Evolutionary conservation across 805 yeast genomes (phyloP).

Genomic region (Kodamaea nitidulidarum): DNA sequence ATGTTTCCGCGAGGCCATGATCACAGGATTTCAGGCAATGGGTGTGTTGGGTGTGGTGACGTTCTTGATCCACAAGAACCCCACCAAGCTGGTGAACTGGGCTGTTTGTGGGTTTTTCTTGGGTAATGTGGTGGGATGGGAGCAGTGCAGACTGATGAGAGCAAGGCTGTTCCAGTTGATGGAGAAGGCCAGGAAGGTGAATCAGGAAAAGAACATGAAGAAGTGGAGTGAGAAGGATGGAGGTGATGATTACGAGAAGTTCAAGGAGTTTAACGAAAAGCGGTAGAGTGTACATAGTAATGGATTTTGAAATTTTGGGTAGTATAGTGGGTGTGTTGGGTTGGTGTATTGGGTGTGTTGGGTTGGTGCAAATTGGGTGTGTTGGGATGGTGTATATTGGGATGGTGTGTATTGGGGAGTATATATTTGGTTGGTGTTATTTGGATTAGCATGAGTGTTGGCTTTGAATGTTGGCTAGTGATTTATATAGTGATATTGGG

Average conservation of each 20-base stretch:
- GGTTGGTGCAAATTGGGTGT: no score
- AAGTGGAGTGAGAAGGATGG: constrained; percentile 23
- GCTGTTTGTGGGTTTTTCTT: constrained; percentile 71
- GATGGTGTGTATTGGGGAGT: no score
- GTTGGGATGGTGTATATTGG: no score
- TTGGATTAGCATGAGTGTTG: no score
- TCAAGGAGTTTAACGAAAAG: constrained; percentile 13
- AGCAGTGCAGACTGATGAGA: constrained; percentile 77
- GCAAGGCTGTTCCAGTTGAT: constrained; percentile 64
- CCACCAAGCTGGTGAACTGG: constrained; percentile 72
- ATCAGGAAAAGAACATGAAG: constrained; percentile 29
- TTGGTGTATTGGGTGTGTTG: no score
- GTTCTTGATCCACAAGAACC: constrained; percentile 60
- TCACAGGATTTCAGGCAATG: constrained; percentile 70
- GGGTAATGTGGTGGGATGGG: constrained; percentile 87
- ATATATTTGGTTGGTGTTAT: no score
- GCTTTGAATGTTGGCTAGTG: no score
- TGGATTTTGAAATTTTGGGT: no score
- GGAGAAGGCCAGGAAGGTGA: constrained; percentile 58
- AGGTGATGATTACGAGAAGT: constrained; percentile 11
- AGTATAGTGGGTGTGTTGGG: no score
- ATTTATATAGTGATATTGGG: no score
- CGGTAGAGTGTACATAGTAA: no score
- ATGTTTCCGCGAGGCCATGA: constrained; percentile 75
- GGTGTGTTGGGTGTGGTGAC: constrained; percentile 67